Conservation (phyloP, 2,329 filamentous ascomycete species). For the Amauroascus niger region DNA sequence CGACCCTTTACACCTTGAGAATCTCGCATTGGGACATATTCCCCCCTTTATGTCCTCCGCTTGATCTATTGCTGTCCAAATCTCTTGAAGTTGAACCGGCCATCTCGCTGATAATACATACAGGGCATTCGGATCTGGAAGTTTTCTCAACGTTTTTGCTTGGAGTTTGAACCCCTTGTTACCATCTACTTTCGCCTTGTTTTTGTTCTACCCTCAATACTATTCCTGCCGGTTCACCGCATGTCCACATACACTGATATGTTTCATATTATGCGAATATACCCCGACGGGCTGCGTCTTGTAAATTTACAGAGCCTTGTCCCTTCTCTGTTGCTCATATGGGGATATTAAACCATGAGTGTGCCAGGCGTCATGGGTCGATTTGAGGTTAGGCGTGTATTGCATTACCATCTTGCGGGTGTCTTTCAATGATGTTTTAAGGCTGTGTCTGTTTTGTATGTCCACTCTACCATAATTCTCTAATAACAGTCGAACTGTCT, state of each 20-base stretch:
- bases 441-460: not conserved
- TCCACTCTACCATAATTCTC: too few relatives aligned
- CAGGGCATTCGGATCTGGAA: not conserved
- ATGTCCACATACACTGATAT: not conserved
- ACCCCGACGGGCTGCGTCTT: not conserved
- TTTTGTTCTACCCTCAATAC: not conserved
- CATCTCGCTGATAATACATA: not conserved
- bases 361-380: conserved; percentile 3
- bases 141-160: not conserved
- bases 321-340: not conserved
- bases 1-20: not conserved
- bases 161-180: not conserved
- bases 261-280: not conserved
- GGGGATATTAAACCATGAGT: conserved; percentile 2
- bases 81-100: too few relatives aligned
- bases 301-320: not conserved
- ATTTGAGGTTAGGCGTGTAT: not conserved
- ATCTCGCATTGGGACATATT: not conserved
- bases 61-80: too few relatives aligned
- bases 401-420: not conserved
- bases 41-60: not conserved
- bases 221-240: not conserved
- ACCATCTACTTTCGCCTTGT: not conserved
- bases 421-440: not conserved
- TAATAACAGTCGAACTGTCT: too few relatives aligned